Conservation (phyloP, 2,329 filamentous ascomycete species). For the Fusarium sterilihyphosum region DNA sequence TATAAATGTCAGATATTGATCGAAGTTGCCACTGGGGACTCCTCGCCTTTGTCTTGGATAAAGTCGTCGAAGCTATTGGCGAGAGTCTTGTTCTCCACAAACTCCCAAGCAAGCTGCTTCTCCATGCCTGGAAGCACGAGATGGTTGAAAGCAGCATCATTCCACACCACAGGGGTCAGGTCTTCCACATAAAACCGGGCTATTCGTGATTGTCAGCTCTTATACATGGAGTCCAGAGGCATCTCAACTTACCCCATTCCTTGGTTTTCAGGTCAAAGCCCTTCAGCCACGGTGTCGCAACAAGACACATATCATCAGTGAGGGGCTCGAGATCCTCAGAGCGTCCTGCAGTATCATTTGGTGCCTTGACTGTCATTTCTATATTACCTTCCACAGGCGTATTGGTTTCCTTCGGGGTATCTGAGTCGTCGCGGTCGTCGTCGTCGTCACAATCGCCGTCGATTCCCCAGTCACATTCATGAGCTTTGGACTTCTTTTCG, state of each 20-base stretch:
- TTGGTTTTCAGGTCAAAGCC: conserved; percentile 52
- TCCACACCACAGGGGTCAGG: conserved; percentile 41
- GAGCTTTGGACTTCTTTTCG: not conserved
- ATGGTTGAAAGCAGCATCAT: conserved; percentile 49
- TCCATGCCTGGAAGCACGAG: conserved; percentile 49
- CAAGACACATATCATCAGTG: conserved; percentile 48
- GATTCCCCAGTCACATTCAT: not conserved
- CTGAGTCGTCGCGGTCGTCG: not conserved
- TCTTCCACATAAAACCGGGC: not conserved
- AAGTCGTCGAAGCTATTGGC: conserved; percentile 48
- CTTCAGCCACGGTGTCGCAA: conserved; percentile 51
- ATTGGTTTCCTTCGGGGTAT: not conserved
- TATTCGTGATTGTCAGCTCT: not conserved
- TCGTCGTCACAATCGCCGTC: accelerated
- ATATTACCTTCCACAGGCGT: not conserved
- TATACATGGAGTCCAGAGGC: not conserved
- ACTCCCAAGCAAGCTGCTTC: conserved; percentile 52
- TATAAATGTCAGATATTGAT: not conserved
- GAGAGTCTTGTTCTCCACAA: conserved; percentile 50
- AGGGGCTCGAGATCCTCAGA: conserved; percentile 42
- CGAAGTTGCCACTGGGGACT: accelerated
- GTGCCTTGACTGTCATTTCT: not conserved
- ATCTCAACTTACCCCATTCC: conserved; percentile 7
- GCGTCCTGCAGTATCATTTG: conserved; percentile 1
- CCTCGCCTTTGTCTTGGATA: conserved; percentile 46